Percentiles rank a stretch among this genome's conserved stretches.
phyloP scores from a whole-genome alignment of 2,329 filamentous ascomycete species.

The Fusarium camptoceras region DNA sequence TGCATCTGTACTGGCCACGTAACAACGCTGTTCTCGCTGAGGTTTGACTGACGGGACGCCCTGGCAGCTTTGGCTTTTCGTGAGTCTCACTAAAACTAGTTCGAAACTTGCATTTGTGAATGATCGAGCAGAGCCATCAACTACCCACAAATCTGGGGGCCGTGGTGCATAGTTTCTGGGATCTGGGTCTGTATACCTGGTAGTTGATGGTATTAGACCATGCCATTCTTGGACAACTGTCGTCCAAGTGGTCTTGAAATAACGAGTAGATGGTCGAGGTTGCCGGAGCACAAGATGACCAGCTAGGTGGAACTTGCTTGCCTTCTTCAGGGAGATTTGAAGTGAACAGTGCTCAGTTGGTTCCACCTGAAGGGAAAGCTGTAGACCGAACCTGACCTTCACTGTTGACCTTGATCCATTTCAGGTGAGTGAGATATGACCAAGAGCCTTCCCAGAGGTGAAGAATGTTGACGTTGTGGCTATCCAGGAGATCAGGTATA shows the following conservation, averaged over 20 bases:
- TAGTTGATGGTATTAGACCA: background rate
- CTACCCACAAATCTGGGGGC: background rate
- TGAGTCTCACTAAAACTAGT: background rate
- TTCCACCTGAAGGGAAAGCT: constrained; percentile 75
- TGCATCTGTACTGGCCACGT: background rate
- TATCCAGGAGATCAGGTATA: constrained; percentile 79
- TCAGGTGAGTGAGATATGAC: constrained; percentile 79
- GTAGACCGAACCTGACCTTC: constrained; percentile 74
- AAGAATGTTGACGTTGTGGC: constrained; percentile 73
- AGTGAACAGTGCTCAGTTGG: constrained; percentile 16
- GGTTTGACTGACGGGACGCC: background rate
- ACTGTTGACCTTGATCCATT: constrained; percentile 79
- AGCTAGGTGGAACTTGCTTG: background rate
- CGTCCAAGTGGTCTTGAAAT: background rate
- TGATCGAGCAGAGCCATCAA: background rate
- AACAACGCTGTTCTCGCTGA: background rate
- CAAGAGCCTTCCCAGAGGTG: constrained; percentile 85
- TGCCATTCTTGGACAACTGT: background rate
- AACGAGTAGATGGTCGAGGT: background rate
- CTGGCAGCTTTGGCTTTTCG: background rate
- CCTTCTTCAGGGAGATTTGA: background rate
- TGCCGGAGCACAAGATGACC: background rate
- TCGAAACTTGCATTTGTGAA: background rate
- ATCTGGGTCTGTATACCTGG: background rate
- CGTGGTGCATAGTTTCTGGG: background rate